A percentile compares a stretch with the other conserved stretches of the same genome.
Evolutionary conservation across 2,329 filamentous ascomycete species (phyloP).

Genomic region (Phaeomoniella chlamydospora): DNA sequence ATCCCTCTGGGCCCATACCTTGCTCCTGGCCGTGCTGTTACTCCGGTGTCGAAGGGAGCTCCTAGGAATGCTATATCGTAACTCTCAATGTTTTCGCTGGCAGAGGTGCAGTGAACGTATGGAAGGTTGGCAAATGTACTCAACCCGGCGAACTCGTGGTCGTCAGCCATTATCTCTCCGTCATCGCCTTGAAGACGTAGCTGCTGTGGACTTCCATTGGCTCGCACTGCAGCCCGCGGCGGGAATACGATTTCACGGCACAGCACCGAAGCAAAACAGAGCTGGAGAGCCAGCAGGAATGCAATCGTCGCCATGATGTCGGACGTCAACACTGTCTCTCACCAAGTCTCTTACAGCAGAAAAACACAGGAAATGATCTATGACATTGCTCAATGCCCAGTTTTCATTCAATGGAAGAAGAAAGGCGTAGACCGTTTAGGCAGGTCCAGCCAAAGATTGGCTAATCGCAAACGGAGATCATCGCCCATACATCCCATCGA

Average conservation of each 20-base stretch:
- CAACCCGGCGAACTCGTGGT: slow-evolving; percentile 19
- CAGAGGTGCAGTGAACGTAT: slow-evolving; percentile 16
- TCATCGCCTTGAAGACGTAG: slow-evolving; percentile 14
- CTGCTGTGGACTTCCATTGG: slow-evolving; percentile 4
- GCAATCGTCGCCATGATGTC: too few relatives aligned
- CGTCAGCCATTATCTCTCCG: slow-evolving; percentile 26
- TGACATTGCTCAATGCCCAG: too few relatives aligned
- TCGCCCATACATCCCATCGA: not conserved
- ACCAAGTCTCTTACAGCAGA: too few relatives aligned
- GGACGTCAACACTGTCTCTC: too few relatives aligned
- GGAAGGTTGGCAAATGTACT: slow-evolving; percentile 19
- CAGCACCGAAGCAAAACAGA: too few relatives aligned
- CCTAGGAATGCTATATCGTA: slow-evolving; percentile 31
- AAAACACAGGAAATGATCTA: too few relatives aligned
- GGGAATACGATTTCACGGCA: slow-evolving; percentile 17
- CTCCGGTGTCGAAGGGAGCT: slow-evolving; percentile 36
- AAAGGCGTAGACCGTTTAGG: not conserved
- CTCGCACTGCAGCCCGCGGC: slow-evolving; percentile 10
- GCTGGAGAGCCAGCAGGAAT: too few relatives aligned
- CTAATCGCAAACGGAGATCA: not conserved
- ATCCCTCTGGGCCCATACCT: slow-evolving; percentile 39
- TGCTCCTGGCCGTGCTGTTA: slow-evolving; percentile 37
- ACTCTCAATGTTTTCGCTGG: slow-evolving; percentile 11
- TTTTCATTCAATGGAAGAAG: too few relatives aligned
- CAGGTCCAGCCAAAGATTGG: not conserved